Evolutionary conservation across 345 rosid species (phyloP).

Genomic region (Populus simonii): DNA sequence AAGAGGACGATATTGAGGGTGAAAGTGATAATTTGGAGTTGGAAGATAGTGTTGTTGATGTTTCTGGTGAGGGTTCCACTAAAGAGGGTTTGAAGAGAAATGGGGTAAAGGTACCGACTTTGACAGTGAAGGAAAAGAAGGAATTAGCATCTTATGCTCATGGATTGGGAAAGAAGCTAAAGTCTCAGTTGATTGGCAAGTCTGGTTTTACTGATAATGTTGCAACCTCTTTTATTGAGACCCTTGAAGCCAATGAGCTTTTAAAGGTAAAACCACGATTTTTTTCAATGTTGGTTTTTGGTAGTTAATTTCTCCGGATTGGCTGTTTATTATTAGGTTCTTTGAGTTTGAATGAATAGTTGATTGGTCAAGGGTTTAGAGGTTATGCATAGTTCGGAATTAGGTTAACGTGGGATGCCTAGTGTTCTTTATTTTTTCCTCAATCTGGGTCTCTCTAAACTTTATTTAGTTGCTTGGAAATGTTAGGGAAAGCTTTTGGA

Average conservation of each 20-base stretch:
- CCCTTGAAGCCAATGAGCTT: slow-evolving; percentile 78
- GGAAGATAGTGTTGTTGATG: background rate
- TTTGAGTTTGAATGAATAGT: background rate
- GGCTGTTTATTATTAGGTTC: too few relatives aligned
- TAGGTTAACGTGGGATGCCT: too few relatives aligned
- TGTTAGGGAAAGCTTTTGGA: background rate
- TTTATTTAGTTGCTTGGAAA: background rate
- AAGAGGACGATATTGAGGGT: slow-evolving; percentile 6
- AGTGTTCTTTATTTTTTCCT: too few relatives aligned
- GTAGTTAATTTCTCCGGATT: background rate
- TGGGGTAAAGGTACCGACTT: slow-evolving; percentile 21
- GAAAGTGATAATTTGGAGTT: background rate
- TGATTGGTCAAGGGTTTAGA: background rate
- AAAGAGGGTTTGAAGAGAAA: background rate
- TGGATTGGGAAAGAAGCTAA: slow-evolving; percentile 71
- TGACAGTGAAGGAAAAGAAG: slow-evolving; percentile 81
- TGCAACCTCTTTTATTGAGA: slow-evolving; percentile 59
- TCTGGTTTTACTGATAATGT: slow-evolving; percentile 75
- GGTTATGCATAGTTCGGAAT: background rate
- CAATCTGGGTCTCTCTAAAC: too few relatives aligned
- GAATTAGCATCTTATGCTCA: slow-evolving; percentile 76
- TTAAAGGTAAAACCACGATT: slow-evolving; percentile 47
- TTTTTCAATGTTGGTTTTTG: too few relatives aligned
- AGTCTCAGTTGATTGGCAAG: slow-evolving; percentile 75
- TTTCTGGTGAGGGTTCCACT: background rate